Conservation (phyloP, 75 land plant species). For the Picea sitchensis region DNA sequence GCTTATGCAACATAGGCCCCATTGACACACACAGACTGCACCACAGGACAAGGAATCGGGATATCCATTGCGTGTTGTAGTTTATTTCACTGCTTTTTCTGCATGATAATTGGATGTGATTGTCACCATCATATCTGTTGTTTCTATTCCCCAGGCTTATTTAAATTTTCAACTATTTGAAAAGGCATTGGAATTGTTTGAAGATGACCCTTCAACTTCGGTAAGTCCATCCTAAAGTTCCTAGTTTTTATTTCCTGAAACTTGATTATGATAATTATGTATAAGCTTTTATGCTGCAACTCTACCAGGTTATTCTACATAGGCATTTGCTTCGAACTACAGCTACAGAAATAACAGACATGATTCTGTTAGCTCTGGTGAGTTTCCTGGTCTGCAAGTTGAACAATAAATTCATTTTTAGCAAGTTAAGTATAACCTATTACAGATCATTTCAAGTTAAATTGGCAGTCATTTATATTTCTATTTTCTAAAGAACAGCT, state of each 20-base stretch:
- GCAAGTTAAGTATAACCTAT: not conserved
- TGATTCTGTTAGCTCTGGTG: conserved; percentile 63
- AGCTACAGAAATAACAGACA: conserved; percentile 69
- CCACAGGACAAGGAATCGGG: not conserved
- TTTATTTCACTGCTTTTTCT: not conserved
- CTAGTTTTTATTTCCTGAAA: not conserved
- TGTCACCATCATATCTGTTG: not conserved
- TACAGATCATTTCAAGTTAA: not conserved
- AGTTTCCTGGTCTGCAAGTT: not conserved
- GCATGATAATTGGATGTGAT: not conserved
- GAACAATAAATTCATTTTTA: not conserved
- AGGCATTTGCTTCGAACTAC: conserved; percentile 84
- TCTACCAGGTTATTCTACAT: conserved; percentile 66
- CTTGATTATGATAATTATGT: not conserved
- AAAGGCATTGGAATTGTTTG: conserved; percentile 91
- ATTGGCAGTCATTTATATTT: not conserved
- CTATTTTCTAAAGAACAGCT: not conserved
- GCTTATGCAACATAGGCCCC: not conserved
- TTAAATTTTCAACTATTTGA: conserved; percentile 85
- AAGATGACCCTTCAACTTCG: conserved; percentile 72
- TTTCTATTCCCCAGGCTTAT: conserved; percentile 46
- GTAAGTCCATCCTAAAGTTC: conserved; percentile 36
- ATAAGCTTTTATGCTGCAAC: not conserved
- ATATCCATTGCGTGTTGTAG: not conserved
- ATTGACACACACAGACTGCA: not conserved